Evolutionary conservation across 768 basidiomycete genomes (phyloP), one percentile per base, ranked within the genome.

Genomic region (Suillus luteus): DNA sequence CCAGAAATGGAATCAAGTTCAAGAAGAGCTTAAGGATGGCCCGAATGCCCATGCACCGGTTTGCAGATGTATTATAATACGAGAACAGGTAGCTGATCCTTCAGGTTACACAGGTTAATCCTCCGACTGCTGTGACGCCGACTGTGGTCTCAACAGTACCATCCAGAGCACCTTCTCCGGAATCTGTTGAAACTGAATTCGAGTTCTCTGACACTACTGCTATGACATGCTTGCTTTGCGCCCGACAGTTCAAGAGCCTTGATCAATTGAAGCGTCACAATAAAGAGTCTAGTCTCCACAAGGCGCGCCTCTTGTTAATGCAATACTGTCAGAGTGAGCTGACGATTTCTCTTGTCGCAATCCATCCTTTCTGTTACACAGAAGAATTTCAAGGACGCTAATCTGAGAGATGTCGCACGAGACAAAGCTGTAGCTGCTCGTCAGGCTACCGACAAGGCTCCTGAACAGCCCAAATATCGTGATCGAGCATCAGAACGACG

Each of bases 1-100:
- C 72, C 89, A 84, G 70, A 98, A 99, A 74, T 99, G 96, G 97
- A 99, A 96, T 73, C 90, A 90, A 79, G 93, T 96, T 11, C 93
- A 96, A 76, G 90, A 90, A 76, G 96, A 95, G 70, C 82, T 97
- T 58, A 85, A 84, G 41, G 81, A 85, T 64, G 76, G 80, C 49
- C 62, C 78, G 38, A 72, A 70, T 63, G 65, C 71, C 59, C 66
- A 63, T 44, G 64, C 70, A 64, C 52, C 71, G 58, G 71, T 63
- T 46, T 63, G 73, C 46, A 73, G 60, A 62, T 66, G 33, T 67
- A 61, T 44, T 49, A 43, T 49, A 67, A 31, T 17, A 19, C 2
- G 66, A 73, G 62, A 44, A 24, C 51, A 27, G 5, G 37, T 15
- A 52, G 6, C 52, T 44, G 41, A 67, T 38, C 55, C 46, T 66